phyloP scores from a whole-genome alignment of 257 asterid species.

The Solanum pinnatisectum region DNA sequence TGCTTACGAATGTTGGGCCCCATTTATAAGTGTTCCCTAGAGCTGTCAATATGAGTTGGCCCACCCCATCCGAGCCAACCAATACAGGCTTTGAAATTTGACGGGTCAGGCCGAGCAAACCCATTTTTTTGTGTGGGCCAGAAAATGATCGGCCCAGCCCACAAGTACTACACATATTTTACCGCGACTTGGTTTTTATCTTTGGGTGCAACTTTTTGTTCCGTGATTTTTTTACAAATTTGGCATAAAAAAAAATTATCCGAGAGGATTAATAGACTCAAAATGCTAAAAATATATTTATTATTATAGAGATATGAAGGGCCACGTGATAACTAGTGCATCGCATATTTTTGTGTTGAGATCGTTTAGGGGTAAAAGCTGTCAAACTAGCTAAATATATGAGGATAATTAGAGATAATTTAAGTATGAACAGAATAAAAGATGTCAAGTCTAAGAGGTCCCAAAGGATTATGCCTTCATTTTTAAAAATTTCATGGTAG shows the following conservation, averaged over 20 bases:
- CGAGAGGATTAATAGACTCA: neutral
- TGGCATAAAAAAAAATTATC: neutral
- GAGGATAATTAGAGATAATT: neutral
- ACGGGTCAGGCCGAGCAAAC: fast-evolving
- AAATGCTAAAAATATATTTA: neutral
- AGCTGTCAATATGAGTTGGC: no score
- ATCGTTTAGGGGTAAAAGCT: neutral
- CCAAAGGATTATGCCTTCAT: neutral
- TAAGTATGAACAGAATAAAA: neutral
- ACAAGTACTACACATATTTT: neutral
- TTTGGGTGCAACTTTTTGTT: neutral
- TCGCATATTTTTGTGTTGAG: neutral
- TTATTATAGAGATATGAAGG: neutral
- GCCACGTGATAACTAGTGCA: neutral
- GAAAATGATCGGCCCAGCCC: no score
- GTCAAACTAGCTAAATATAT: neutral
- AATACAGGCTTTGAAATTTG: no score
- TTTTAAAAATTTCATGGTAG: neutral
- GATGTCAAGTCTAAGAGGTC: neutral
- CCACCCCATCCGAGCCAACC: no score
- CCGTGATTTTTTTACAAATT: neutral
- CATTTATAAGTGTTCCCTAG: no score
- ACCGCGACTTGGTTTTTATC: neutral
- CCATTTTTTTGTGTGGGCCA: no score
- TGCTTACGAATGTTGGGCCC: no score